Conservation (phyloP, 768 basidiomycete species). For the Daedaleopsis sinensis region DNA sequence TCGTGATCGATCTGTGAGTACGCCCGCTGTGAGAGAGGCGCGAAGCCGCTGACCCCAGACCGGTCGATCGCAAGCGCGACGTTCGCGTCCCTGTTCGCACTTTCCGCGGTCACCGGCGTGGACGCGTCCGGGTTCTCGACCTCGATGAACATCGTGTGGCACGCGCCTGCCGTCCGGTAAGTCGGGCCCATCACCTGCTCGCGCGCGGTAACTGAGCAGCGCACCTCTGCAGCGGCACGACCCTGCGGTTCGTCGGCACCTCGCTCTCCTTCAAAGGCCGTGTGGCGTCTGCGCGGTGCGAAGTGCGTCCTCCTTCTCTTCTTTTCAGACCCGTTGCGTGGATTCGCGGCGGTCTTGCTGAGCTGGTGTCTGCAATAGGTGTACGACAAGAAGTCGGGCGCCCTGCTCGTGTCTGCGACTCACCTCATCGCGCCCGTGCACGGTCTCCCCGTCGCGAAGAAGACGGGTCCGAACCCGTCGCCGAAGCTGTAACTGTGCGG, state of each 20-base stretch:
- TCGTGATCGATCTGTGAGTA: constrained; percentile 27
- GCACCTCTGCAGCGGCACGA: constrained; percentile 18
- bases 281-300: constrained; percentile 20
- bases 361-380: constrained; percentile 12
- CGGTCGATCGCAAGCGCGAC: constrained; percentile 17
- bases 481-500: constrained; percentile 2
- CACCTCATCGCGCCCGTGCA: constrained; percentile 24
- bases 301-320: constrained; percentile 18
- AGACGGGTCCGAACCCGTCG: not conserved
- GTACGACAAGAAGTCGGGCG: constrained; percentile 25
- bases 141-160: constrained; percentile 26
- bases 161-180: constrained; percentile 23
- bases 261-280: constrained; percentile 19
- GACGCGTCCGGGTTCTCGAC: constrained; percentile 26
- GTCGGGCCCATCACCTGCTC: not conserved
- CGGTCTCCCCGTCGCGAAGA: not conserved
- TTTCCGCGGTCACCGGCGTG: constrained; percentile 13
- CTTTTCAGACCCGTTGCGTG: not conserved
- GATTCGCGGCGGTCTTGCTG: not conserved
- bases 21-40: not conserved
- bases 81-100: constrained; percentile 22
- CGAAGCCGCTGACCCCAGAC: not conserved
- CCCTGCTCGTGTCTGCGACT: constrained; percentile 24
- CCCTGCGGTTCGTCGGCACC: constrained; percentile 24
- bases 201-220: not conserved